Percentiles rank a stretch among this genome's conserved stretches.
phyloP scores from a whole-genome alignment of 2,329 filamentous ascomycete genomes.

The Botrytis aclada region DNA sequence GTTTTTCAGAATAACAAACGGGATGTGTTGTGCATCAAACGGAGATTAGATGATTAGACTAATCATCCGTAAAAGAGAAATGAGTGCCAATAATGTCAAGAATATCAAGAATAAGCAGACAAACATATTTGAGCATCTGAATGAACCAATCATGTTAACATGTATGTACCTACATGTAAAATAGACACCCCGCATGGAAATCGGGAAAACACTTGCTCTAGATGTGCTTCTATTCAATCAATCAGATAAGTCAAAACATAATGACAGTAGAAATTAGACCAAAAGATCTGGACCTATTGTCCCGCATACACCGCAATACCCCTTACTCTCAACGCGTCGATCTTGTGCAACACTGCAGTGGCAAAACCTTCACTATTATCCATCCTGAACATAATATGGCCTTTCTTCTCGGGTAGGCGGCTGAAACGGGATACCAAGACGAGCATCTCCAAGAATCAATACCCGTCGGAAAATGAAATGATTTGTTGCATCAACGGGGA shows the following conservation, averaged over 20 bases:
- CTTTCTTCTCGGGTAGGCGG: not conserved
- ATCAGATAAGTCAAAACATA: not conserved
- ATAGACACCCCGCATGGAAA: not conserved
- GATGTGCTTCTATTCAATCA: not conserved
- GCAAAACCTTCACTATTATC: not conserved
- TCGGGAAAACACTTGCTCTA: not conserved
- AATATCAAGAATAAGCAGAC: not conserved
- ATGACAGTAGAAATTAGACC: not conserved
- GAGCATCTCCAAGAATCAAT: not conserved
- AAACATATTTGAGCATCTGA: not conserved
- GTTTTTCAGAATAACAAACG: not conserved
- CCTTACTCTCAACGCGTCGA: not conserved
- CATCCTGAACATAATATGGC: not conserved
- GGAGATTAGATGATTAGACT: not conserved
- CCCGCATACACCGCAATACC: not conserved
- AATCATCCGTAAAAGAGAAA: not conserved
- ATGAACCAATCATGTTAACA: not conserved
- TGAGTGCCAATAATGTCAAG: not conserved
- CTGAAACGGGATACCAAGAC: not conserved
- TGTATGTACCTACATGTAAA: not conserved
- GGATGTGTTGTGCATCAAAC: not conserved
- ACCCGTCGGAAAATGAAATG: not conserved
- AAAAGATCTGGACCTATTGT: not conserved
- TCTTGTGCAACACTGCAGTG: not conserved
- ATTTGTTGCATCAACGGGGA: not conserved